Evolutionary conservation across 148 eudicot genomes (phyloP).

Genomic region (Camellia japonica): DNA sequence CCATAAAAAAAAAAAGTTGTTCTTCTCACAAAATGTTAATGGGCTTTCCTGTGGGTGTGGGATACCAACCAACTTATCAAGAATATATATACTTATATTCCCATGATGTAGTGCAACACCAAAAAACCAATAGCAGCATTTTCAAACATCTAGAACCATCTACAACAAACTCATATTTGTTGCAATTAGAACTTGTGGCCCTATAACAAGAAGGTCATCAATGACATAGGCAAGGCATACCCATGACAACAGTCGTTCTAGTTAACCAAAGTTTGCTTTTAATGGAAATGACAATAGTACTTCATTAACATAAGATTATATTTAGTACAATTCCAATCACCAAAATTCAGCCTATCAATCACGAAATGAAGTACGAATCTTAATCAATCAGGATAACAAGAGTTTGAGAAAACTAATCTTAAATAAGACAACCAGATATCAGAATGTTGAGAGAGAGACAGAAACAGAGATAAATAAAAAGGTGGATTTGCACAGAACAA

Average conservation of each 20-base stretch:
- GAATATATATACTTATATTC: not conserved
- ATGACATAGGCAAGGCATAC: not conserved
- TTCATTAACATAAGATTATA: not conserved
- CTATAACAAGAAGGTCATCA: not conserved
- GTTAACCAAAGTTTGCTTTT: not conserved
- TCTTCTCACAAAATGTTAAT: not conserved
- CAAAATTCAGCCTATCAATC: not conserved
- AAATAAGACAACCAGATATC: not conserved
- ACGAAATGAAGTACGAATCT: not conserved
- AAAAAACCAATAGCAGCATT: not conserved
- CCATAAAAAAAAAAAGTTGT: not conserved
- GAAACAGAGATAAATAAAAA: not conserved
- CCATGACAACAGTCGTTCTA: not conserved
- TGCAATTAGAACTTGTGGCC: not conserved
- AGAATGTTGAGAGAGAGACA: not conserved
- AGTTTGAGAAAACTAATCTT: not conserved
- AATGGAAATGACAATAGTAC: not conserved
- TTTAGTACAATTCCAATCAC: not conserved
- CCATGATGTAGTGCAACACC: not conserved
- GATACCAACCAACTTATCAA: not conserved
- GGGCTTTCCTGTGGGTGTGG: not conserved
- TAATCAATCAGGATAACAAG: not conserved
- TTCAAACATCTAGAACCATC: not conserved
- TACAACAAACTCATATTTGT: not conserved
- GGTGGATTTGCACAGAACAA: not conserved